Percentiles rank a stretch among this genome's conserved stretches.
These are phyloP conservation scores for Licmophora abbreviata DNA, from an alignment of 108 stramenopile genomes.

Conservation along the genomic window DNA sequence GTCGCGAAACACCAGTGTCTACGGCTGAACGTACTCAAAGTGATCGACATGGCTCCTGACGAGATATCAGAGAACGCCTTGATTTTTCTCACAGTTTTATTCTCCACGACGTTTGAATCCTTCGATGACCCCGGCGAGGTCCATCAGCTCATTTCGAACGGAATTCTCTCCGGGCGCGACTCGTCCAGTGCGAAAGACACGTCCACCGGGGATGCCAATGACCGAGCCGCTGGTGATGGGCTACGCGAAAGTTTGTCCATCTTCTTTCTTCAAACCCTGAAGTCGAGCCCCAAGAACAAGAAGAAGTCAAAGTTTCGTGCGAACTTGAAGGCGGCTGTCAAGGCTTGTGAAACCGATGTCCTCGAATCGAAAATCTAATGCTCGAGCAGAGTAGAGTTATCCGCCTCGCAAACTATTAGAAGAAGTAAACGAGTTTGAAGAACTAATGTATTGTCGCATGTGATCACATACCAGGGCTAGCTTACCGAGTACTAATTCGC, in stretches of 20 bases:
- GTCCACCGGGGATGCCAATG: constrained; percentile 14
- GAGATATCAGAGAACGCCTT: constrained; percentile 56
- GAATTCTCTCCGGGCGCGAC: constrained; percentile 5
- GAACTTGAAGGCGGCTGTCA: constrained; percentile 70
- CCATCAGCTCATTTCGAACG: constrained; percentile 35
- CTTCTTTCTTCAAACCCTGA: constrained; percentile 74
- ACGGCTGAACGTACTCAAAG: constrained; percentile 67
- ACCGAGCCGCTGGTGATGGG: constrained; percentile 22
- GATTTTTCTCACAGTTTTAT: constrained; percentile 70
- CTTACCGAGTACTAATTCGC: background rate
- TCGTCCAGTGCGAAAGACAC: constrained; percentile 12
- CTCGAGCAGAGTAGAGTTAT: too few species aligned
- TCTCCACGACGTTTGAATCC: constrained; percentile 64
- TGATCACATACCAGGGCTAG: constrained; percentile 15
- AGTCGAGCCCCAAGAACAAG: constrained; percentile 76
- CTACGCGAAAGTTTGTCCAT: constrained; percentile 59
- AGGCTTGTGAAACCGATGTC: constrained; percentile 42
- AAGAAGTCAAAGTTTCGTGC: constrained; percentile 57
- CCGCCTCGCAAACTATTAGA: too few species aligned
- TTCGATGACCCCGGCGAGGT: constrained; percentile 35
- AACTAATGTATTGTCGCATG: constrained; percentile 12
- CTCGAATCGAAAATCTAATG: background rate
- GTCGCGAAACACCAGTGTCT: constrained; percentile 50
- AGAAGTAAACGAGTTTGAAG: too few species aligned
- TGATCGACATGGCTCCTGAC: constrained; percentile 64